These are phyloP conservation scores for Pseudogymnoascus sp. DNA, from an alignment of 2,329 filamentous ascomycete genomes.

Conservation along the genomic window DNA sequence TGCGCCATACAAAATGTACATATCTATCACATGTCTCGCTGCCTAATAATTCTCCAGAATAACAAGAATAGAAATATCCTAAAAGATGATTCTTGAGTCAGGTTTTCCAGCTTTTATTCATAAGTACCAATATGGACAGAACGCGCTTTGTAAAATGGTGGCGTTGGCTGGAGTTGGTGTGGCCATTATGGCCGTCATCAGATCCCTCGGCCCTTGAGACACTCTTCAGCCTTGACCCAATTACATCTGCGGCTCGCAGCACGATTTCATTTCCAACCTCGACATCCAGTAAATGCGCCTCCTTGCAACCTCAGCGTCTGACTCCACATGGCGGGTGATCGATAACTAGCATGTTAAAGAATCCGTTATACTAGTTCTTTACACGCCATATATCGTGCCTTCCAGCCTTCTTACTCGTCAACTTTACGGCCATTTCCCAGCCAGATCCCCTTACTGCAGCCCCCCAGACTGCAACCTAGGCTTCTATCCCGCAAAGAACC, in stretches of 20 bases:
- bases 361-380: not conserved
- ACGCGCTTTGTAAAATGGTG: not conserved
- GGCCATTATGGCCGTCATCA: slow-evolving; percentile 2
- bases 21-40: not conserved
- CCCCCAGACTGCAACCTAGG: not conserved
- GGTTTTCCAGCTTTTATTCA: not conserved
- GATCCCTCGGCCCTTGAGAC: not conserved
- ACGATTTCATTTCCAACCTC: slow-evolving; percentile 6
- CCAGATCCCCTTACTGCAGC: slow-evolving; percentile 4
- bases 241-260: slow-evolving; percentile 3
- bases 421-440: not conserved
- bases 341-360: slow-evolving; percentile 3
- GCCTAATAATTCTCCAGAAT: not conserved
- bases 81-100: not conserved
- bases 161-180: not conserved
- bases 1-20: not conserved
- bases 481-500: not conserved
- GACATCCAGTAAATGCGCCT: not conserved
- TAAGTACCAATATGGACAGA: not conserved
- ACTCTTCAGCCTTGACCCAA: slow-evolving; percentile 1
- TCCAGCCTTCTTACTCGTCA: not conserved
- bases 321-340: slow-evolving; percentile 4
- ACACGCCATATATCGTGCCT: not conserved
- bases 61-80: not conserved
- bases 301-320: not conserved